phyloP scores from a whole-genome alignment of 2,329 filamentous ascomycete genomes.

The Beauveria pseudobassiana region DNA sequence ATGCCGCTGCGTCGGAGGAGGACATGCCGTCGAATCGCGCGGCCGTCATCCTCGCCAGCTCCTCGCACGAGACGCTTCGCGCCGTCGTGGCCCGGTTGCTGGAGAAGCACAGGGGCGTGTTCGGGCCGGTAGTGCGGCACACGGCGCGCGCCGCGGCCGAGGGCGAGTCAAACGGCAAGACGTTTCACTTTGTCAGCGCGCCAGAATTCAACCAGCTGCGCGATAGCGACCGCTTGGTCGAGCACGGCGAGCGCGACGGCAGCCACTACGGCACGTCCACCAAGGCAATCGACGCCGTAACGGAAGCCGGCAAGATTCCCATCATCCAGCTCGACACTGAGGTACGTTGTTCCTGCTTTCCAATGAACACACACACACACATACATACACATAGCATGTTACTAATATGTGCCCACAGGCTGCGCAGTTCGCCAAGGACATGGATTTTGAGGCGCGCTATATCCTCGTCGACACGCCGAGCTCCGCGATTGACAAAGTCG shows the following conservation, averaged over 20 bases:
- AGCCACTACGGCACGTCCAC: conserved; percentile 49
- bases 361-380: neutral
- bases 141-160: conserved; percentile 44
- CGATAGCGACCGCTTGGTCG: conserved; percentile 52
- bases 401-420: conserved; percentile 29
- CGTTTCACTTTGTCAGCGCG: conserved; percentile 49
- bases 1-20: conserved; percentile 25
- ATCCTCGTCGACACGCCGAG: conserved; percentile 42
- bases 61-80: conserved; percentile 54
- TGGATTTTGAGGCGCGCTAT: conserved; percentile 47
- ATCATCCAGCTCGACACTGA: conserved; percentile 46
- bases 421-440: conserved; percentile 49
- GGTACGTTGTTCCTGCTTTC: conserved; percentile 29
- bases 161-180: conserved; percentile 43
- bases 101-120: conserved; percentile 56
- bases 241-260: conserved; percentile 43
- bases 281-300: conserved; percentile 43
- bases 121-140: conserved; percentile 50
- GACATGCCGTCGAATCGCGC: conserved; percentile 41
- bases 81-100: conserved; percentile 56
- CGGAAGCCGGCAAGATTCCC: conserved; percentile 51
- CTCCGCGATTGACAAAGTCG: conserved; percentile 16
- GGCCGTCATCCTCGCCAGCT: conserved; percentile 61
- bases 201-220: conserved; percentile 50
- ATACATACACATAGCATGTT: neutral